Conservation (phyloP, 2,329 filamentous ascomycete genomes). For the Blumeriella jaapii region DNA sequence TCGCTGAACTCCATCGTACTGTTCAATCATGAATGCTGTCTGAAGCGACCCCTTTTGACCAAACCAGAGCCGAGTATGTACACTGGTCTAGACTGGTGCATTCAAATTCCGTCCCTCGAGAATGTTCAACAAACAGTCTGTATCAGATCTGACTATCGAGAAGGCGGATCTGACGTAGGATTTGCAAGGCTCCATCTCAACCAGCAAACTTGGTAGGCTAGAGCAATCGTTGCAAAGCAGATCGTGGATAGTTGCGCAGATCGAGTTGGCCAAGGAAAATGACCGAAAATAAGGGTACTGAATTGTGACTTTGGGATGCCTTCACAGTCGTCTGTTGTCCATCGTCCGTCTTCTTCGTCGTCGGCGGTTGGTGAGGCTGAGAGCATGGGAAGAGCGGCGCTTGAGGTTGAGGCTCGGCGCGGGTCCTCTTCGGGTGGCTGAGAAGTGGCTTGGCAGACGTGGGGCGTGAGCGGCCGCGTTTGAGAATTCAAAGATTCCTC, state of each 20-base stretch:
- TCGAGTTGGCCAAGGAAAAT: no score
- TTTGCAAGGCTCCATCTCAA: constrained; percentile 26
- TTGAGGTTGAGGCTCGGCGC: no score
- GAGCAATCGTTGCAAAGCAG: constrained; percentile 2
- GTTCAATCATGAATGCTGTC: constrained; percentile 8
- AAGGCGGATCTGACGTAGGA: constrained; percentile 16
- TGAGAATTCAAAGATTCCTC: no score
- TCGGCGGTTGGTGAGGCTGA: constrained; percentile 3
- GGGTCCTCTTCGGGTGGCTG: no score
- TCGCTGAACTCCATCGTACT: constrained; percentile 27
- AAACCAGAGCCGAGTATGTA: neutral
- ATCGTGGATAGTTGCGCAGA: neutral
- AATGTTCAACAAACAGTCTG: neutral
- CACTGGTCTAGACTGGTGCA: neutral
- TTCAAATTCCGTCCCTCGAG: neutral
- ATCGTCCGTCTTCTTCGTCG: no score
- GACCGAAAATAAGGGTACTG: neutral
- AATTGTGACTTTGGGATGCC: no score
- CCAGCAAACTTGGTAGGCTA: constrained; percentile 5
- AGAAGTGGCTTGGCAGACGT: no score
- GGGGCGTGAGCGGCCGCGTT: no score
- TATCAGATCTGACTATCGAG: neutral
- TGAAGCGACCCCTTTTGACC: neutral
- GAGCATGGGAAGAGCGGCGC: no score
- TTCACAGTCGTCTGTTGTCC: no score